Evolutionary conservation across 2,329 filamentous ascomycete species (phyloP).

Genomic region (Fusarium subglutinans): DNA sequence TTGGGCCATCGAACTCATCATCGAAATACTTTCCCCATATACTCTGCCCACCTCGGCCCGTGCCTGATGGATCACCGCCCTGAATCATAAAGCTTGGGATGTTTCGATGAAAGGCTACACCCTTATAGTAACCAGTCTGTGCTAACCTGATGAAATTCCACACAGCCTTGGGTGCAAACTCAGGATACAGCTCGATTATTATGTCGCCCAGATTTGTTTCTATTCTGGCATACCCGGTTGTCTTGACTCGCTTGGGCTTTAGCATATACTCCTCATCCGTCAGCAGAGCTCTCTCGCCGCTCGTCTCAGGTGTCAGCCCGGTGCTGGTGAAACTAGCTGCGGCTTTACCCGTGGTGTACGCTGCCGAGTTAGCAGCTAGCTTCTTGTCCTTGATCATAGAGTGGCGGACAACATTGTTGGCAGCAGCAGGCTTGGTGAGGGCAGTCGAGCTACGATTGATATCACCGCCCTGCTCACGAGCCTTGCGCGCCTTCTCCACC

Average conservation of each 20-base stretch:
- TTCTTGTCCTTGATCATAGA: slow-evolving; percentile 63
- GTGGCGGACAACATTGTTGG: slow-evolving; percentile 43
- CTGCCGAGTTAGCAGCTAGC: slow-evolving; percentile 82
- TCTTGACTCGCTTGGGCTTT: slow-evolving; percentile 86
- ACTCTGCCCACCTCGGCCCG: slow-evolving; percentile 87
- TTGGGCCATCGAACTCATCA: slow-evolving; percentile 90
- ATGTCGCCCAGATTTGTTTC: slow-evolving; percentile 86
- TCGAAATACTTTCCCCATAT: slow-evolving; percentile 95
- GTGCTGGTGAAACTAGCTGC: slow-evolving; percentile 97
- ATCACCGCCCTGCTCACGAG: slow-evolving; percentile 70
- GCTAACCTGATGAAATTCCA: slow-evolving; percentile 95
- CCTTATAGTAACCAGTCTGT: slow-evolving; percentile 89
- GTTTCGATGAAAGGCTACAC: slow-evolving; percentile 88
- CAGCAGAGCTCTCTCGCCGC: slow-evolving; percentile 83
- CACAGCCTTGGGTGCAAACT: slow-evolving; percentile 90
- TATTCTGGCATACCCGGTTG: slow-evolving; percentile 90
- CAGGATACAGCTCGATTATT: slow-evolving; percentile 89
- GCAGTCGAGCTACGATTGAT: slow-evolving; percentile 63
- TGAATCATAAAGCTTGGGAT: slow-evolving; percentile 98
- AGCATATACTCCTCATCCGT: slow-evolving; percentile 98
- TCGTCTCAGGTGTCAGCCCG: slow-evolving; percentile 90
- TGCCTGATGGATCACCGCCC: slow-evolving; percentile 92
- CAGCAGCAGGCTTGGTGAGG: slow-evolving; percentile 48
- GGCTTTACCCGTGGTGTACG: slow-evolving; percentile 88
- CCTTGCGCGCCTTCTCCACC: slow-evolving; percentile 86